phyloP scores from a whole-genome alignment of 306 rosid species.

The Prinsepia uniflora region DNA sequence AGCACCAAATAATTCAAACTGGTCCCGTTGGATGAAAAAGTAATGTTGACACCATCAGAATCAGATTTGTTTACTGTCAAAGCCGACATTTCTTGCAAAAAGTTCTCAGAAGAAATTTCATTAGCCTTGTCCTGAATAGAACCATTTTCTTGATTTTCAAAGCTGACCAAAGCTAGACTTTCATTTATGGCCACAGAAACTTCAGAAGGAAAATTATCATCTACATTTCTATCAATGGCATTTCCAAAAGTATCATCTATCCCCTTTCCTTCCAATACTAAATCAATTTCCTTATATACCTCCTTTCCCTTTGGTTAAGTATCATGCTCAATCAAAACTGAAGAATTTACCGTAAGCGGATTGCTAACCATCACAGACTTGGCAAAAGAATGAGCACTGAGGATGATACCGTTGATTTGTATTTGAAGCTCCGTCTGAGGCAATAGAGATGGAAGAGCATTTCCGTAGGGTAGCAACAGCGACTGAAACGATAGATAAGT shows the following conservation, averaged over 20 bases:
- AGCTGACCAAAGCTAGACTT: conserved; percentile 24
- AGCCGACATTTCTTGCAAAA: conserved; percentile 25
- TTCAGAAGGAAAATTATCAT: conserved; percentile 27
- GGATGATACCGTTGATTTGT: conserved; percentile 16
- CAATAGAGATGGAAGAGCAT: conserved; percentile 51
- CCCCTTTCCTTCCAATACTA: conserved; percentile 7
- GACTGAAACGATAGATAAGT: conserved; percentile 62
- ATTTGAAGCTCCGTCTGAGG: conserved; percentile 24
- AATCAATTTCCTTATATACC: conserved; percentile 15
- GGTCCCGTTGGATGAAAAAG: conserved; percentile 24
- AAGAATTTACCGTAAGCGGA: conserved; percentile 39
- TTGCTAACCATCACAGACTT: conserved; percentile 44
- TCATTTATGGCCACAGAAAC: conserved; percentile 24
- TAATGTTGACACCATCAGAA: conserved; percentile 25
- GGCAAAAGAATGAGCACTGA: conserved; percentile 33
- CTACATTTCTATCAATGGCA: conserved; percentile 10
- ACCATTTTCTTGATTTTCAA: conserved; percentile 27
- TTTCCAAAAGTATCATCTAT: conserved; percentile 26
- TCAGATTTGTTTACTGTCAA: conserved; percentile 26
- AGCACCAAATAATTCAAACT: conserved; percentile 19
- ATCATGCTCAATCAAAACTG: conserved; percentile 27
- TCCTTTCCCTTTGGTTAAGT: conserved; percentile 13
- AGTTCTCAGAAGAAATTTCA: conserved; percentile 24
- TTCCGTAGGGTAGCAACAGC: conserved; percentile 66
- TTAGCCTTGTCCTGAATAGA: conserved; percentile 24